A percentile compares a stretch with the other conserved stretches of the same genome.
These are phyloP conservation scores for Leucaena leucocephala DNA, from an alignment of 306 rosid species.

Conservation along the genomic window DNA sequence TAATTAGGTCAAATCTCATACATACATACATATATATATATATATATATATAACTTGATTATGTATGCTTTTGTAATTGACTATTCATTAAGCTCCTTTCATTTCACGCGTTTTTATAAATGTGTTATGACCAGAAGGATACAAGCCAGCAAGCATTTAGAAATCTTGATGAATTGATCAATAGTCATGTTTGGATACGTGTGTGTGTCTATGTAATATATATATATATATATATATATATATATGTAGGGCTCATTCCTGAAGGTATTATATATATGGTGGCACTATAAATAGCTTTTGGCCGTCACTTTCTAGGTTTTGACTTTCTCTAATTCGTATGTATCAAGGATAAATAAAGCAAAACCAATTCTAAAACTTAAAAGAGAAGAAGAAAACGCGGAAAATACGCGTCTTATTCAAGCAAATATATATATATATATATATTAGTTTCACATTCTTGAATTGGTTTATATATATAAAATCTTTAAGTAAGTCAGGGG, in stretches of 20 bases:
- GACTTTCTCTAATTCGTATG: not conserved
- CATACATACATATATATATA: not conserved
- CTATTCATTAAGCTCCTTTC: not conserved
- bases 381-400: not conserved
- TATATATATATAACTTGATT: too few species aligned
- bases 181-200: not conserved
- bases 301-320: not conserved
- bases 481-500: not conserved
- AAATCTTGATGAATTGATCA: not conserved
- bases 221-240: too few species aligned
- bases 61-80: too few species aligned
- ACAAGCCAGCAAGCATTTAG: constrained; percentile 1
- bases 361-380: not conserved
- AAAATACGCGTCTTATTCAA: not conserved
- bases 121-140: not conserved
- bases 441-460: not conserved
- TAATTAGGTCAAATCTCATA: not conserved
- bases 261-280: not conserved
- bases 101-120: not conserved
- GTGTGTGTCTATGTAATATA: too few species aligned
- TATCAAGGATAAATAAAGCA: not conserved
- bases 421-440: too few species aligned
- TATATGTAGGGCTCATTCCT: not conserved
- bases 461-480: not conserved
- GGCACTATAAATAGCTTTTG: not conserved